phyloP scores from a whole-genome alignment of 1,139 yeast species.

The Pichia sp. region DNA sequence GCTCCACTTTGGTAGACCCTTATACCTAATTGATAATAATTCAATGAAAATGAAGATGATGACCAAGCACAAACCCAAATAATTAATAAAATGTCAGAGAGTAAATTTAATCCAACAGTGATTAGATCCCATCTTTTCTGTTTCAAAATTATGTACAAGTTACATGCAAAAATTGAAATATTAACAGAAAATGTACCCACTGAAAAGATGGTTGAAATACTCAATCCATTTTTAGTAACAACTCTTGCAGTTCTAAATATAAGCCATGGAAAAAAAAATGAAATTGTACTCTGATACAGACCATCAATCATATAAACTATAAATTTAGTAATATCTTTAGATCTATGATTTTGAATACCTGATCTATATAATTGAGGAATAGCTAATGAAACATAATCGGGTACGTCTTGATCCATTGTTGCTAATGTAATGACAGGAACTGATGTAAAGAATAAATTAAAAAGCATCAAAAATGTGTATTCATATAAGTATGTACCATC shows the following conservation, averaged over 20 bases:
- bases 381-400: conserved; percentile 48
- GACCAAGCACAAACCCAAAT: conserved; percentile 64
- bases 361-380: conserved; percentile 54
- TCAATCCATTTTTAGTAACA: conserved; percentile 44
- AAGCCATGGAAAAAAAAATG: conserved; percentile 52
- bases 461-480: conserved; percentile 58
- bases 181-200: conserved; percentile 46
- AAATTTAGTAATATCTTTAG: conserved; percentile 45
- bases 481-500: conserved; percentile 60
- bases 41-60: conserved; percentile 34
- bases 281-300: conserved; percentile 48
- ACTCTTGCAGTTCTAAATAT: conserved; percentile 37
- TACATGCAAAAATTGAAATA: conserved; percentile 47
- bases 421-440: conserved; percentile 55
- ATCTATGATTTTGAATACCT: conserved; percentile 40
- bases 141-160: conserved; percentile 46
- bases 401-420: conserved; percentile 56
- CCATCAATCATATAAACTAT: conserved; percentile 56
- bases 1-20: conserved; percentile 46
- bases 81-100: conserved; percentile 47
- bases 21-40: conserved; percentile 51
- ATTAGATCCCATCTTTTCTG: conserved; percentile 62
- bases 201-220: conserved; percentile 54
- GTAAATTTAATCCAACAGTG: conserved; percentile 39
- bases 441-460: conserved; percentile 59